Evolutionary conservation across 805 yeast genomes (phyloP).

Genomic region (Yarrowia hollandica): DNA sequence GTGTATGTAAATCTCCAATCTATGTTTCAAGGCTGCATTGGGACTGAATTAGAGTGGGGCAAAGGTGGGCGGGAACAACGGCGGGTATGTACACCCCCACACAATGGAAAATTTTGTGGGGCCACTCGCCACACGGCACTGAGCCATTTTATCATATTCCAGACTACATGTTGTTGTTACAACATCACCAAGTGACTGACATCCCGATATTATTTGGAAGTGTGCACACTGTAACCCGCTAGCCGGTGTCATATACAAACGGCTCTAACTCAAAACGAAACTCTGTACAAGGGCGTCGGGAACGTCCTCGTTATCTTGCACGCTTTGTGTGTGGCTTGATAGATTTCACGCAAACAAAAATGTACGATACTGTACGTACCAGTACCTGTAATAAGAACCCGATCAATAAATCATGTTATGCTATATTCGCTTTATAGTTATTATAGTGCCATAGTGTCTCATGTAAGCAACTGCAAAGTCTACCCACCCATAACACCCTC

Average conservation of each 20-base stretch:
- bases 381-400: not conserved
- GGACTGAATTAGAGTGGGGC: not conserved
- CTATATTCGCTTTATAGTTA: constrained; percentile 1
- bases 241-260: constrained; percentile 6
- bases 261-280: not conserved
- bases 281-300: no score
- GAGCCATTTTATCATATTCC: no score
- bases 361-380: not conserved
- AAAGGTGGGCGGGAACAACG: constrained; percentile 17
- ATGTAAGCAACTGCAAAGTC: constrained; percentile 2
- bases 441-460: no score
- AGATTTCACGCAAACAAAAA: not conserved
- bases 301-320: not conserved
- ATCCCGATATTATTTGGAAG: no score
- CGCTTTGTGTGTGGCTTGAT: not conserved
- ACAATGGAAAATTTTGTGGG: not conserved
- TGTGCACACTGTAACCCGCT: not conserved
- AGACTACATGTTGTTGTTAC: no score
- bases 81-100: no score
- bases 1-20: not conserved
- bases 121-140: not conserved
- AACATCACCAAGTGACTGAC: no score
- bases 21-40: constrained; percentile 8
- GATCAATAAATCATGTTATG: constrained; percentile 11
- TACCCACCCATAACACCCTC: constrained; percentile 44